Evolutionary conservation across 176 grass and related monocot species (phyloP).

Genomic region (Raddia guianensis): DNA sequence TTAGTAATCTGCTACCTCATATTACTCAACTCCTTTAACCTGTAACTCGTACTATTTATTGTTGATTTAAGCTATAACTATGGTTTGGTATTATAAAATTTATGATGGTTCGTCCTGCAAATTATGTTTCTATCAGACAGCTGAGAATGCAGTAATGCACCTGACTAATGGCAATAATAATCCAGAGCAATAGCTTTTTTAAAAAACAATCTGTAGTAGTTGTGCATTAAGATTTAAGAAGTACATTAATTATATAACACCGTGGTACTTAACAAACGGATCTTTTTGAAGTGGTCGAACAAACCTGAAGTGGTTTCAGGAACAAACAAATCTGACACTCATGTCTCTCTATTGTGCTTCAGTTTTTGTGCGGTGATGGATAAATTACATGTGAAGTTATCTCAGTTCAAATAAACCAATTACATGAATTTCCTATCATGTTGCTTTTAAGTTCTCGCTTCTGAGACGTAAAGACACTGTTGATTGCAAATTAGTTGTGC

Average conservation of each 20-base stretch:
- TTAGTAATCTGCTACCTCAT: not conserved
- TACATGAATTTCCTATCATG: not conserved
- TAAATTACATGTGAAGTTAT: not conserved
- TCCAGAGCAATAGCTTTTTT: not conserved
- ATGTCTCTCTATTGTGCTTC: not conserved
- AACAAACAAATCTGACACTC: not conserved
- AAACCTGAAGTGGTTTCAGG: not conserved
- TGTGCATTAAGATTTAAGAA: not conserved
- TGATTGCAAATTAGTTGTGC: constrained; percentile 16
- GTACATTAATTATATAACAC: not conserved
- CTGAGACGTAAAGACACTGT: not conserved
- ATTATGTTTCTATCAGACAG: constrained; percentile 27
- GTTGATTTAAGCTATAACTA: constrained; percentile 18
- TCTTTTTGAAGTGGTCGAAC: not conserved
- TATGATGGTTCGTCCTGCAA: constrained; percentile 18
- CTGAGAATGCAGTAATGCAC: not conserved
- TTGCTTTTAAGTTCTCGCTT: constrained; percentile 23
- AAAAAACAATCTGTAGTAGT: not conserved
- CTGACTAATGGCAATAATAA: not conserved
- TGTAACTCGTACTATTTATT: not conserved
- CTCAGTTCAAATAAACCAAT: not conserved
- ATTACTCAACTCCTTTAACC: not conserved
- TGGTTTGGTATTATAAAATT: constrained; percentile 4
- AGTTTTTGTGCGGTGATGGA: not conserved
- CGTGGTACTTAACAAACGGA: constrained; percentile 1